Evolutionary conservation across 495 filamentous ascomycete species (phyloP).

Genomic region (Lophiotrema nucula): DNA sequence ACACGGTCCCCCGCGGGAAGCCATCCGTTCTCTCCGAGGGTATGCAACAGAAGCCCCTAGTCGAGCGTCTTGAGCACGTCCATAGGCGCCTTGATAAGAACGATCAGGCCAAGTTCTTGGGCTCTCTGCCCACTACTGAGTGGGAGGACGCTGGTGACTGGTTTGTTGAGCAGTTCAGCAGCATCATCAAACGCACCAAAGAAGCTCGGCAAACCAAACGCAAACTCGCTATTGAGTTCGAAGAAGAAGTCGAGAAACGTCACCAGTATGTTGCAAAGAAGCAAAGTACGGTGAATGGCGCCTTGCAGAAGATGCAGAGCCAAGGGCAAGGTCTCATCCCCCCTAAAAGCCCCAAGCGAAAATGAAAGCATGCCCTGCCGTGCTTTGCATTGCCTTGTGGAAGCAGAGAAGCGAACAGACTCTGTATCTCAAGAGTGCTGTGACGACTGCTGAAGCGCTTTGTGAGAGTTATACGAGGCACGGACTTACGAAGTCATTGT

Average conservation of each 20-base stretch:
- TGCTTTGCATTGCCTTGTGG: too few species aligned
- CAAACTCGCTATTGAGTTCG: slow-evolving; percentile 61
- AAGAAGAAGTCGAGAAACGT: slow-evolving; percentile 61
- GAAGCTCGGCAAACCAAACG: slow-evolving; percentile 64
- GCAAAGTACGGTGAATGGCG: slow-evolving; percentile 53
- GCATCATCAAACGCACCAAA: slow-evolving; percentile 44
- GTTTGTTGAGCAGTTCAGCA: slow-evolving; percentile 56
- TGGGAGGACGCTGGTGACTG: slow-evolving; percentile 85
- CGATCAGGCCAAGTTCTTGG: slow-evolving; percentile 63
- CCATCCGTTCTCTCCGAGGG: slow-evolving; percentile 13
- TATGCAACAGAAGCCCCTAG: slow-evolving; percentile 25
- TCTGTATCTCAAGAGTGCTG: too few species aligned
- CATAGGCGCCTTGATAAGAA: slow-evolving; percentile 24
- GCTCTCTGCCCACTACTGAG: slow-evolving; percentile 62
- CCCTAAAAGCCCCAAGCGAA: too few species aligned
- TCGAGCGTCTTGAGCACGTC: slow-evolving; percentile 32
- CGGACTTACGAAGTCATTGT: too few species aligned
- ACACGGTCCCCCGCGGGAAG: slow-evolving; percentile 6
- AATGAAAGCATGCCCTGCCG: too few species aligned
- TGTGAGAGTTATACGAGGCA: too few species aligned
- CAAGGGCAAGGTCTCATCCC: slow-evolving; percentile 43
- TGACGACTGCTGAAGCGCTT: too few species aligned
- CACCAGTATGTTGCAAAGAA: slow-evolving; percentile 55
- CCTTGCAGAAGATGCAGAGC: slow-evolving; percentile 56
- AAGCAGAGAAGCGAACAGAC: too few species aligned